Conservation (phyloP, 2,329 filamentous ascomycete species). For the Ophidiomyces ophidiicola region DNA sequence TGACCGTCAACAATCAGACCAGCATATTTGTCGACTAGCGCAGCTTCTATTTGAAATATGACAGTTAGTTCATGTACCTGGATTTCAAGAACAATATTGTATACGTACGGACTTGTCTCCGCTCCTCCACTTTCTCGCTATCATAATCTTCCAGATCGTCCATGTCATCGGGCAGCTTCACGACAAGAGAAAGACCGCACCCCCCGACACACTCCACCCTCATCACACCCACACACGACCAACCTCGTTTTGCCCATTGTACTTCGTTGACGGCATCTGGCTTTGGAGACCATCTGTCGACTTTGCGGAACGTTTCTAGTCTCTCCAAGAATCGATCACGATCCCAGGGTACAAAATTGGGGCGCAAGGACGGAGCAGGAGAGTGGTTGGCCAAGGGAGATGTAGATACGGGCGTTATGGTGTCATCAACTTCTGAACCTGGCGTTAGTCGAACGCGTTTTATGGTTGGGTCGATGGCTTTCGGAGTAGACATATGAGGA, state of each 20-base stretch:
- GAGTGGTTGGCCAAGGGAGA: slow-evolving; percentile 20
- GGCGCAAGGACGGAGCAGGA: slow-evolving; percentile 30
- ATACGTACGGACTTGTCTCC: slow-evolving; percentile 34
- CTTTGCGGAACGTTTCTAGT: slow-evolving; percentile 76
- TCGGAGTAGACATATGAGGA: neutral
- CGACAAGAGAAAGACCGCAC: slow-evolving; percentile 71
- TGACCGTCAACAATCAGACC: slow-evolving; percentile 64
- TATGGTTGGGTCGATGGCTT: slow-evolving; percentile 12
- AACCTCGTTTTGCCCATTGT: slow-evolving; percentile 87
- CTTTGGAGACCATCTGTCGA: slow-evolving; percentile 89
- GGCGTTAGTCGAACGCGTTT: slow-evolving; percentile 15
- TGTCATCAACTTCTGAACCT: slow-evolving; percentile 8
- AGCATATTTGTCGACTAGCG: slow-evolving; percentile 63
- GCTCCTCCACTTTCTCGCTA: slow-evolving; percentile 31
- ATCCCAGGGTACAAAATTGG: slow-evolving; percentile 77
- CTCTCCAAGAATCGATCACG: slow-evolving; percentile 69
- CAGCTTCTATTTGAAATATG: slow-evolving; percentile 36
- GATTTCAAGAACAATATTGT: neutral
- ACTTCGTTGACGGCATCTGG: slow-evolving; percentile 76
- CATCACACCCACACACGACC: slow-evolving; percentile 73
- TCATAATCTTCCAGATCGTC: slow-evolving; percentile 39
- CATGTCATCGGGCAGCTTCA: slow-evolving; percentile 61
- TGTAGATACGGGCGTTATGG: slow-evolving; percentile 4
- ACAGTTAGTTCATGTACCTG: slow-evolving; percentile 1
- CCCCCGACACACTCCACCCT: slow-evolving; percentile 69